phyloP scores from a whole-genome alignment of 768 basidiomycete genomes.

The Suillus variegatus region DNA sequence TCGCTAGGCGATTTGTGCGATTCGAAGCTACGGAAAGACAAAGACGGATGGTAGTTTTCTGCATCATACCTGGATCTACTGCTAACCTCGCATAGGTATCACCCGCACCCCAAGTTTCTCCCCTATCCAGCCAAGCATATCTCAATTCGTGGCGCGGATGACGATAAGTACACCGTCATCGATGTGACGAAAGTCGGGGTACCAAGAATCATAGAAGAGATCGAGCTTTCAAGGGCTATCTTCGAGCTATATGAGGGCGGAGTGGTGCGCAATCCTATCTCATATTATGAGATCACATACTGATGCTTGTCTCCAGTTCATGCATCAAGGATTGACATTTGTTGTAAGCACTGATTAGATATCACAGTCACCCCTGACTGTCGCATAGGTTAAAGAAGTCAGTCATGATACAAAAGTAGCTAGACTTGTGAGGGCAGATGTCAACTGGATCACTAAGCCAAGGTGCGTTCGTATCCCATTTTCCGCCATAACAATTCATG shows the following conservation, averaged over 20 bases:
- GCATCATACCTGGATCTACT: background rate
- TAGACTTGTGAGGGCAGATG: conserved; percentile 68
- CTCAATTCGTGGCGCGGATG: conserved; percentile 73
- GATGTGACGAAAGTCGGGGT: conserved; percentile 51
- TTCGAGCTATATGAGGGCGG: conserved; percentile 92
- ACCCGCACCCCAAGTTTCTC: conserved; percentile 75
- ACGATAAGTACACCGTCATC: conserved; percentile 77
- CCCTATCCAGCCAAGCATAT: conserved; percentile 76
- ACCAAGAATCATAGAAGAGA: conserved; percentile 66
- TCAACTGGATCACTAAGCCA: conserved; percentile 81
- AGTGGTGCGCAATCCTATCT: conserved; percentile 48
- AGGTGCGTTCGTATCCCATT: conserved; percentile 39
- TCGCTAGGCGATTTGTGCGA: conserved; percentile 60
- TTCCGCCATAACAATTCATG: background rate
- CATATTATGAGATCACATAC: background rate
- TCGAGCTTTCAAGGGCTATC: conserved; percentile 79
- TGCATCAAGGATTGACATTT: conserved; percentile 85
- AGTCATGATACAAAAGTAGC: conserved; percentile 78
- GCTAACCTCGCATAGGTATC: conserved; percentile 57
- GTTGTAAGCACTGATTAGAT: conserved; percentile 47
- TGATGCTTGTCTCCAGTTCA: conserved; percentile 52
- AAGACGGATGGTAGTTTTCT: conserved; percentile 74
- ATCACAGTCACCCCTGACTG: background rate
- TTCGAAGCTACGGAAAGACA: conserved; percentile 58
- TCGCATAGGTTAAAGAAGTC: conserved; percentile 67